Conservation (phyloP, 1,284 basidiomycete genomes). For the Cutaneotrichosporon cutaneum region DNA sequence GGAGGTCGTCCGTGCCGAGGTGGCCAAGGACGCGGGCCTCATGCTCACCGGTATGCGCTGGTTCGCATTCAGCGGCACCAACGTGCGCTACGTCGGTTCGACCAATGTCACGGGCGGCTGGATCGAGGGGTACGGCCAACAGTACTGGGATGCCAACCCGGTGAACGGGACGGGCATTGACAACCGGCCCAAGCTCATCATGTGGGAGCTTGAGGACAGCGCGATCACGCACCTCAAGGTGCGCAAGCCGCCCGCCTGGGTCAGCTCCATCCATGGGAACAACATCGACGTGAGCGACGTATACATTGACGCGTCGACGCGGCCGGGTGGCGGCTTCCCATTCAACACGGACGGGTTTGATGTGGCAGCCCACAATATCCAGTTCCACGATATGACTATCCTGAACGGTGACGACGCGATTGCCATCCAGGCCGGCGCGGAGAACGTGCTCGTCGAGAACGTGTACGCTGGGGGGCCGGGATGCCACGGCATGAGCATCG, state of each 20-base stretch:
- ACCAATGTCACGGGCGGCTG: conserved; percentile 34
- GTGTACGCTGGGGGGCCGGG: conserved; percentile 56
- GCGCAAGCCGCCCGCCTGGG: conserved; percentile 58
- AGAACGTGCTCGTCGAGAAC: conserved; percentile 56
- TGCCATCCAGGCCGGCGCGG: conserved; percentile 56
- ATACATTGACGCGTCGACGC: conserved; percentile 57
- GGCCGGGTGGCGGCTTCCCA: conserved; percentile 54
- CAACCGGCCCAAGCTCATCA: conserved; percentile 56
- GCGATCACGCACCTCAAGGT: conserved; percentile 55
- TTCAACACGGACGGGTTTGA: conserved; percentile 59
- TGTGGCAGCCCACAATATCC: conserved; percentile 32
- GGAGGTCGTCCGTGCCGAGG: conserved; percentile 48
- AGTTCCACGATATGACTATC: conserved; percentile 34
- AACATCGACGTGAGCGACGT: conserved; percentile 56
- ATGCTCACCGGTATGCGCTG: conserved; percentile 16
- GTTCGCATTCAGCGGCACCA: conserved; percentile 28
- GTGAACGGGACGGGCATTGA: conserved; percentile 42
- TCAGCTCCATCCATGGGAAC: conserved; percentile 52
- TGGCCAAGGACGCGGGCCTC: not conserved
- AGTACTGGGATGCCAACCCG: conserved; percentile 57
- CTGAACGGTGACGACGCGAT: conserved; percentile 58
- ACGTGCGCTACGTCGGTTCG: conserved; percentile 28
- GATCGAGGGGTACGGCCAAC: conserved; percentile 54
- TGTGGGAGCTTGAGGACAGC: conserved; percentile 57
- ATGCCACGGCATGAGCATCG: conserved; percentile 57